Percentiles rank a stretch among this genome's conserved stretches.
phyloP scores from a whole-genome alignment of 768 basidiomycete species.

The Cyathus striatus region DNA sequence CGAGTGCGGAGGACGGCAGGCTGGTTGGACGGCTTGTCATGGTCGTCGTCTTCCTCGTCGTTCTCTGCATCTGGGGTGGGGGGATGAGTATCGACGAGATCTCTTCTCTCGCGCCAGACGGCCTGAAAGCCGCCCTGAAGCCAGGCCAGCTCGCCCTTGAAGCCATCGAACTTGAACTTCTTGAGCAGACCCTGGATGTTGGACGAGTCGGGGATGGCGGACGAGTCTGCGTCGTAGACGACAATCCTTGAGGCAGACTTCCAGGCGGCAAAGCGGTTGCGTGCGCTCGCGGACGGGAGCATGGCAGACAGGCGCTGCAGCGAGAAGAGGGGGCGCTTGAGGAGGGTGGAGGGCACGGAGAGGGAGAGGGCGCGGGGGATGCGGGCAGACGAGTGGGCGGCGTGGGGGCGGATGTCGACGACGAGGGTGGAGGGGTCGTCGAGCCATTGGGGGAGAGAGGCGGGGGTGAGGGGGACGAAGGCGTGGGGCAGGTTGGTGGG shows the following conservation, averaged over 20 bases:
- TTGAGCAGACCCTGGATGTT: conserved; percentile 71
- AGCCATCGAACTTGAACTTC: conserved; percentile 60
- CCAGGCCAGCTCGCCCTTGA: conserved; percentile 64
- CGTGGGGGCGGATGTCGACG: conserved; percentile 86
- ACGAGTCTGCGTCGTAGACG: conserved; percentile 83
- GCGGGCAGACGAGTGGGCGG: conserved; percentile 62
- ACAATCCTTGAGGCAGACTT: conserved; percentile 56
- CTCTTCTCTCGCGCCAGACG: conserved; percentile 48
- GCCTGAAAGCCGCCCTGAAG: conserved; percentile 80
- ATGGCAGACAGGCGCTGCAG: conserved; percentile 73
- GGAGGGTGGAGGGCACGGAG: conserved; percentile 91
- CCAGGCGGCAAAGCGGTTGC: conserved; percentile 59
- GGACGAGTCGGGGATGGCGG: conserved; percentile 50
- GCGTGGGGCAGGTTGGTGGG: conserved; percentile 4
- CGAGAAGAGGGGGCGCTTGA: conserved; percentile 86
- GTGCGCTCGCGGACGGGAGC: conserved; percentile 61
- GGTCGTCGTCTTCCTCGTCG: conserved; percentile 43
- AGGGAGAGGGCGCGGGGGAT: too few relatives aligned
- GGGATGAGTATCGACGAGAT: conserved; percentile 47
- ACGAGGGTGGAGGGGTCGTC: conserved; percentile 46
- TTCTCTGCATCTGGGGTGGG: conserved; percentile 47
- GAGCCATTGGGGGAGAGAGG: conserved; percentile 23
- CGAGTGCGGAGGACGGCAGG: conserved; percentile 44
- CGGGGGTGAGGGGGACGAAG: conserved; percentile 20
- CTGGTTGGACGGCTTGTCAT: conserved; percentile 7